phyloP scores from a whole-genome alignment of 192 early-diverging fungal species.

The Bifiguratus adelaidae region DNA sequence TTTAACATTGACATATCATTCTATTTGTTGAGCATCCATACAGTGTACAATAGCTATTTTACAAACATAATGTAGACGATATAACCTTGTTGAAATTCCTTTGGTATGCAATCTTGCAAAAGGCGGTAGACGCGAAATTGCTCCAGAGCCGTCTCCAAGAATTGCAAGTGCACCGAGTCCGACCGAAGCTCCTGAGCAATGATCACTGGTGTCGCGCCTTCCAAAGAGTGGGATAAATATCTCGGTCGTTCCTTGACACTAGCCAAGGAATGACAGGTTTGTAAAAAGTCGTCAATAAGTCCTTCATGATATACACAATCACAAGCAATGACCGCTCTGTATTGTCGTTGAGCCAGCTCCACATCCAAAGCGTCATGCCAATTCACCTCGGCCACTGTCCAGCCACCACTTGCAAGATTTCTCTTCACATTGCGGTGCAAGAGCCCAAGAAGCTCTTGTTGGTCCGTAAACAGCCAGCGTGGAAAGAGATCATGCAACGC shows the following conservation, averaged over 20 bases:
- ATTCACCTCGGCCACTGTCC: no score
- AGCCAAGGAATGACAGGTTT: slow-evolving; percentile 9
- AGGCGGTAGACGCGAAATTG: slow-evolving; percentile 1
- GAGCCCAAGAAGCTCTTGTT: slow-evolving; percentile 19
- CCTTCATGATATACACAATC: slow-evolving; percentile 33
- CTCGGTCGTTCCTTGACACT: neutral
- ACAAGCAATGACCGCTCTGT: slow-evolving; percentile 21
- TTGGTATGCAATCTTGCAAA: no score
- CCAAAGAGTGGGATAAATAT: no score
- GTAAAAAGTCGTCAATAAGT: slow-evolving; percentile 17
- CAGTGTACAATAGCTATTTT: no score
- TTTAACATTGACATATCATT: no score
- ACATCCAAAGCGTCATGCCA: no score
- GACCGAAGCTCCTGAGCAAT: slow-evolving; percentile 24
- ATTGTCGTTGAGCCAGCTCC: no score
- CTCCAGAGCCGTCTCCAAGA: slow-evolving; percentile 14
- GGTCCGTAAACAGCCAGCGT: slow-evolving; percentile 23
- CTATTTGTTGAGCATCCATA: no score
- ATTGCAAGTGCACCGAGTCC: slow-evolving; percentile 24
- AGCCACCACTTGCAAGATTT: no score
- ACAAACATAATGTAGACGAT: no score
- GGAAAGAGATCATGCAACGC: slow-evolving; percentile 21
- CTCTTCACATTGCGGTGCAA: slow-evolving; percentile 26
- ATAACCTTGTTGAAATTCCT: no score
- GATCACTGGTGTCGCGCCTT: slow-evolving; percentile 16